Evolutionary conservation across 2,329 filamentous ascomycete species (phyloP).

Genomic region (Chalaropsis ovoidea): DNA sequence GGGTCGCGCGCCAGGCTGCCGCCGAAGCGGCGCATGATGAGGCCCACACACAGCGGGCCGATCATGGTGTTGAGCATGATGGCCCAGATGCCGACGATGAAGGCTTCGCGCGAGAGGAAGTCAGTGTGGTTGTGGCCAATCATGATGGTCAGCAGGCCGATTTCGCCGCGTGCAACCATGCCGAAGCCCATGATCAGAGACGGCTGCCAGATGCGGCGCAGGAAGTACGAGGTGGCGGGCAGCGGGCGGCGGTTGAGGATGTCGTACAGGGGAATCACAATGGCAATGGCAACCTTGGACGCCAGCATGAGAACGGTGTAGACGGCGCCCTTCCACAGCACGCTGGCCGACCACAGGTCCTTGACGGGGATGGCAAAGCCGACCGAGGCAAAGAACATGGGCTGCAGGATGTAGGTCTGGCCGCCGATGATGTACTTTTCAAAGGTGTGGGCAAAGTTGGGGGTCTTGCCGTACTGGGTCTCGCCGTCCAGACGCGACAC

Average conservation of each 20-base stretch:
- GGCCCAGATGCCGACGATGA: slow-evolving; percentile 46
- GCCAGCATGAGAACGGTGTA: slow-evolving; percentile 48
- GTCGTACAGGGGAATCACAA: slow-evolving; percentile 27
- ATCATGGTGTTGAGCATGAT: slow-evolving; percentile 48
- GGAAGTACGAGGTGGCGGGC: slow-evolving; percentile 8
- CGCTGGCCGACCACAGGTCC: slow-evolving; percentile 41
- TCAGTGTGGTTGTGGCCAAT: slow-evolving; percentile 32
- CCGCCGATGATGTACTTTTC: slow-evolving; percentile 33
- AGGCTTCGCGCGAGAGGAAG: slow-evolving; percentile 45
- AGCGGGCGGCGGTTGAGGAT: slow-evolving; percentile 30
- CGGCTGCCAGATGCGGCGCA: slow-evolving; percentile 37
- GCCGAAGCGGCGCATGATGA: slow-evolving; percentile 33
- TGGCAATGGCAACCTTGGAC: slow-evolving; percentile 32
- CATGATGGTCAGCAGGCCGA: slow-evolving; percentile 46
- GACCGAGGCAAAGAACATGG: slow-evolving; percentile 50
- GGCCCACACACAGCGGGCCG: slow-evolving; percentile 43
- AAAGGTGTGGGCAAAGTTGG: slow-evolving; percentile 35
- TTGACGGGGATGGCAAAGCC: slow-evolving; percentile 52
- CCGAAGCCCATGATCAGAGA: slow-evolving; percentile 46
- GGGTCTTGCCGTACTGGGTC: slow-evolving; percentile 30
- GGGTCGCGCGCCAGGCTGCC: slow-evolving; percentile 16
- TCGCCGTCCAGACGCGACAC: slow-evolving; percentile 33
- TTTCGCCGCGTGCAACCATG: slow-evolving; percentile 52
- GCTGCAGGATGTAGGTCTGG: slow-evolving; percentile 41
- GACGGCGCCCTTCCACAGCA: slow-evolving; percentile 48